A percentile compares a stretch with the other conserved stretches of the same genome.
Evolutionary conservation across 768 basidiomycete genomes (phyloP).

Genomic region (Phanerochaete sordida): DNA sequence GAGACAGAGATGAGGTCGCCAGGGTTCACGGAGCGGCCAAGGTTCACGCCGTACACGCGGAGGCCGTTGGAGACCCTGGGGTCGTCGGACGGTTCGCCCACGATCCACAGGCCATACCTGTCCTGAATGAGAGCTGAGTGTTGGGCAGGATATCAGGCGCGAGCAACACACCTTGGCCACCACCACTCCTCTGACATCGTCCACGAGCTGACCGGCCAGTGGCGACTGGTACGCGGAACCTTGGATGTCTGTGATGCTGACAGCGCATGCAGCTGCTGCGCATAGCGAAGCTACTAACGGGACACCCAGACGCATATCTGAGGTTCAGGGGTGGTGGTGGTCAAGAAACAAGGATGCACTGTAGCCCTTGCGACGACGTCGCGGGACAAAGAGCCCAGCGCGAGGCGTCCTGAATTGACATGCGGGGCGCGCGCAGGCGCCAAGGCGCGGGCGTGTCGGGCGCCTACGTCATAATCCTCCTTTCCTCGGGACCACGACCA

Average conservation of each 20-base stretch:
- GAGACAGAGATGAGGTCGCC: conserved; percentile 47
- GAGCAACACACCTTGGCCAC: conserved; percentile 44
- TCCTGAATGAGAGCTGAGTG: conserved; percentile 27
- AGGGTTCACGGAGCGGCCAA: conserved; percentile 33
- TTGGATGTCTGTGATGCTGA: conserved; percentile 49
- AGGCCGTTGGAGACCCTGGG: conserved; percentile 49
- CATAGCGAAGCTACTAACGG: neutral
- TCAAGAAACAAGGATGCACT: neutral
- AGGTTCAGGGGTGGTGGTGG: neutral
- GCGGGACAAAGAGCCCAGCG: neutral
- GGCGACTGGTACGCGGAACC: conserved; percentile 47
- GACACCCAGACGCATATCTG: neutral
- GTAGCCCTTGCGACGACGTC: neutral
- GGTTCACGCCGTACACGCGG: conserved; percentile 42
- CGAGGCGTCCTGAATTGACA: neutral
- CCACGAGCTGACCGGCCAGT: conserved; percentile 39
- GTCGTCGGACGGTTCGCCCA: conserved; percentile 41
- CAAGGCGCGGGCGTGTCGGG: neutral
- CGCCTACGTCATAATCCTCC: neutral
- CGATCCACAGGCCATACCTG: conserved; percentile 45
- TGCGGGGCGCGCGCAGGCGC: neutral
- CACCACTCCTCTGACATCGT: conserved; percentile 46
- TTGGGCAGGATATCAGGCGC: too few species aligned
- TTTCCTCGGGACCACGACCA: neutral
- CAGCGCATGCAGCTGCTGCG: conserved; percentile 4